Conservation (phyloP, 2,329 filamentous ascomycete species). For the Zasmidium angulare region DNA sequence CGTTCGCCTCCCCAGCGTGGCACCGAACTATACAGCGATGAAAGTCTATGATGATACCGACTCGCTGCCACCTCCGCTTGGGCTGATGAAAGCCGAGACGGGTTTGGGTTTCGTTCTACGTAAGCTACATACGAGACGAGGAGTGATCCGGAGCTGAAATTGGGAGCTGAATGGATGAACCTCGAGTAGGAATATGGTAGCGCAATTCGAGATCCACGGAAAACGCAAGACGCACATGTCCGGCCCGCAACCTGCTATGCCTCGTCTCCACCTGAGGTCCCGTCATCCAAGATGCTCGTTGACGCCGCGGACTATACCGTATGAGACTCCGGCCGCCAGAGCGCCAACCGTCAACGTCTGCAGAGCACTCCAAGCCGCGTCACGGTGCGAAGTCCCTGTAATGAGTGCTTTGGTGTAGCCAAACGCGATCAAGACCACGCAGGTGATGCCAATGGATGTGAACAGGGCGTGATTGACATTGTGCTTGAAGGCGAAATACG, state of each 20-base stretch:
- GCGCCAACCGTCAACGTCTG: constrained; percentile 40
- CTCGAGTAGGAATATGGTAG: neutral
- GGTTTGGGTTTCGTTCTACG: constrained; percentile 4
- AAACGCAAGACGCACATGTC: neutral
- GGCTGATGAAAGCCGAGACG: constrained; percentile 6
- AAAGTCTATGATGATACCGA: neutral
- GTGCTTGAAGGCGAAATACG: constrained; percentile 49
- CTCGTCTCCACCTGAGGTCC: neutral
- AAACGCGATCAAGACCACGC: constrained; percentile 50
- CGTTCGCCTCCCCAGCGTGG: neutral
- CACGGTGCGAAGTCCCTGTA: constrained; percentile 28
- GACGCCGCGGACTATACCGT: constrained; percentile 40
- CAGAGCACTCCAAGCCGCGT: constrained; percentile 32
- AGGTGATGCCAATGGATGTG: constrained; percentile 54
- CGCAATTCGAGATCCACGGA: neutral
- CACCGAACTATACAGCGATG: neutral
- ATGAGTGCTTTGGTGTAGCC: constrained; percentile 50
- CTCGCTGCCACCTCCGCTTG: neutral
- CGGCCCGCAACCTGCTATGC: neutral
- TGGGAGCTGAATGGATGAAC: neutral
- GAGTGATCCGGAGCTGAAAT: neutral
- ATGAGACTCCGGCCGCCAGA: constrained; percentile 38
- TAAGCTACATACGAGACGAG: constrained; percentile 1
- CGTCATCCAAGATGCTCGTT: constrained; percentile 13
- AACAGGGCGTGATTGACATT: constrained; percentile 43